phyloP scores from a whole-genome alignment of 2,329 filamentous ascomycete species.

The Fusarium sp. region DNA sequence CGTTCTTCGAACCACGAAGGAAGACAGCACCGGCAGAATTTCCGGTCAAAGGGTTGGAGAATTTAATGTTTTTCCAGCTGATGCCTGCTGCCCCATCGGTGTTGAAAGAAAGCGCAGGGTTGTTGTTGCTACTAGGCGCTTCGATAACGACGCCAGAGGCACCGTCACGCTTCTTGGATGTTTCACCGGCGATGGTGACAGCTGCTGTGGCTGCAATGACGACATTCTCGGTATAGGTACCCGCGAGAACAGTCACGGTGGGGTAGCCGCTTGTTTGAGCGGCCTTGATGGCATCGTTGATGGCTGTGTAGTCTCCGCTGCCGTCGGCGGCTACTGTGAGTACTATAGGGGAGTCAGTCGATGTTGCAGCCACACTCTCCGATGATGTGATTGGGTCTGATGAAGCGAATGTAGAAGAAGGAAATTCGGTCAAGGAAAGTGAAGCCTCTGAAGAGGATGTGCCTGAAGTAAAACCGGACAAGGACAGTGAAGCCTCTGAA shows the following conservation, averaged over 20 bases:
- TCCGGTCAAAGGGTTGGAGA: slow-evolving; percentile 23
- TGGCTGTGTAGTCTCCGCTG: slow-evolving; percentile 57
- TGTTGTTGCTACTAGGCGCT: neutral
- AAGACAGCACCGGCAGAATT: slow-evolving; percentile 9
- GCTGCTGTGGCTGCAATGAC: slow-evolving; percentile 54
- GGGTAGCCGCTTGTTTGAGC: slow-evolving; percentile 54
- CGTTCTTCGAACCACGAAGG: slow-evolving; percentile 32
- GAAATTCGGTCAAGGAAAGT: slow-evolving; percentile 7
- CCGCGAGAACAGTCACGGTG: slow-evolving; percentile 57
- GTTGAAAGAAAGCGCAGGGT: slow-evolving; percentile 15
- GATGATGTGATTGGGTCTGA: slow-evolving; percentile 19
- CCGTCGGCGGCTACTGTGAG: slow-evolving; percentile 59
- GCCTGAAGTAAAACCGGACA: no score
- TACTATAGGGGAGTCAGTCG: slow-evolving; percentile 41
- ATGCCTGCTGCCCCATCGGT: slow-evolving; percentile 7
- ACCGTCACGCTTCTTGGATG: slow-evolving; percentile 46
- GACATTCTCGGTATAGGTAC: slow-evolving; percentile 58
- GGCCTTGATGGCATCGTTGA: slow-evolving; percentile 56
- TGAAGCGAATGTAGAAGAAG: slow-evolving; percentile 19
- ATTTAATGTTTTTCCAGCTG: slow-evolving; percentile 38
- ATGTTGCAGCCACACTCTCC: slow-evolving; percentile 19
- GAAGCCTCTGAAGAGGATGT: slow-evolving; percentile 4
- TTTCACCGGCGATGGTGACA: slow-evolving; percentile 56
- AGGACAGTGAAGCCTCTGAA: slow-evolving; percentile 9
- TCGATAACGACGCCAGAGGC: slow-evolving; percentile 23